A percentile compares a stretch with the other conserved stretches of the same genome.
Evolutionary conservation across 2,329 filamentous ascomycete genomes (phyloP).

Genomic region (Didymellaceae sp.): DNA sequence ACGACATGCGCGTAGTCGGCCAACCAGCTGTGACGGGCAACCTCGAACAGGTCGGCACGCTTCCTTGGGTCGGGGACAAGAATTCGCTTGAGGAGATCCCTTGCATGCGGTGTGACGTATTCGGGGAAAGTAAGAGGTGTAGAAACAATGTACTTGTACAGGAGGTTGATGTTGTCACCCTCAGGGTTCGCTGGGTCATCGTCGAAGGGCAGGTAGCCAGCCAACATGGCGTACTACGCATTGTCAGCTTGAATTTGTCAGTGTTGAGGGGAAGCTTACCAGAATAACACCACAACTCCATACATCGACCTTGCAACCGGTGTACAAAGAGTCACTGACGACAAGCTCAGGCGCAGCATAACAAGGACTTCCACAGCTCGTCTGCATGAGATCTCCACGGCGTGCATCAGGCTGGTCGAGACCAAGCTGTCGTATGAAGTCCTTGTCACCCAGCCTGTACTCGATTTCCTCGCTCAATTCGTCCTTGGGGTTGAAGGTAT

Average conservation of each 20-base stretch:
- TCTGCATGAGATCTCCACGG: conserved; percentile 96
- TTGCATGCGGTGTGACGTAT: conserved; percentile 96
- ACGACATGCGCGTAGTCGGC: conserved; percentile 97
- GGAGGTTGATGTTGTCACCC: conserved; percentile 97
- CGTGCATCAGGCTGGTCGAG: conserved; percentile 80
- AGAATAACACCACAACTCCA: conserved; percentile 99
- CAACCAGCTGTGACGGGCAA: conserved; percentile 96
- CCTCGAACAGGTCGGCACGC: conserved; percentile 94
- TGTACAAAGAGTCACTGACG: conserved; percentile 96
- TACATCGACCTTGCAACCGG: conserved; percentile 95
- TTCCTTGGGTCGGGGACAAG: conserved; percentile 94
- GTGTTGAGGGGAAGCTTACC: conserved; percentile 63
- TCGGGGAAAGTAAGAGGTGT: conserved; percentile 97
- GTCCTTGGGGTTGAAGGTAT: conserved; percentile 90
- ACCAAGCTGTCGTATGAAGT: conserved; percentile 85
- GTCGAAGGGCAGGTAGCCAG: conserved; percentile 95
- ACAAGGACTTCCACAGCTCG: conserved; percentile 96
- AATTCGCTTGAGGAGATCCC: conserved; percentile 90
- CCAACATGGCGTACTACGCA: conserved; percentile 92
- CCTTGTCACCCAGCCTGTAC: conserved; percentile 82
- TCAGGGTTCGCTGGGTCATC: conserved; percentile 98
- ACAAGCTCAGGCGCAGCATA: conserved; percentile 97
- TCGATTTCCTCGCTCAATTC: conserved; percentile 91
- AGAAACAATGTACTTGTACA: conserved; percentile 99
- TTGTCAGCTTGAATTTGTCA: conserved; percentile 17